Conservation (phyloP, 768 basidiomycete genomes). For the Russula brevipes region DNA sequence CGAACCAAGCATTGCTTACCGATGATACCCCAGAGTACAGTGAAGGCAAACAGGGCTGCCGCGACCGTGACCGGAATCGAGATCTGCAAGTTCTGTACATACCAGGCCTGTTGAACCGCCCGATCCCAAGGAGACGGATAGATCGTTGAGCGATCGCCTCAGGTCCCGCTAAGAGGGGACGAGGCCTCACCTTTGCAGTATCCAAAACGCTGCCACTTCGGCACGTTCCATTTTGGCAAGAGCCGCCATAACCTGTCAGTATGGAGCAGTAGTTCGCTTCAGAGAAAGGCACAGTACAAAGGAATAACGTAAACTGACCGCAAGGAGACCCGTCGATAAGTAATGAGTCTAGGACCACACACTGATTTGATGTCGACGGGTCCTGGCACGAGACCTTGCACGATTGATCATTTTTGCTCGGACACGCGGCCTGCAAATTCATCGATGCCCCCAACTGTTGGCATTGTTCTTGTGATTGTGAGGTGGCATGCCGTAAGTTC, state of each 20-base stretch:
- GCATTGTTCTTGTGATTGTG: conserved; percentile 58
- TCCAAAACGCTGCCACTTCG: conserved; percentile 52
- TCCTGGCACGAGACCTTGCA: conserved; percentile 81
- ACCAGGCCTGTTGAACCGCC: conserved; percentile 54
- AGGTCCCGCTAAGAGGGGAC: neutral
- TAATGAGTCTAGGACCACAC: conserved; percentile 62
- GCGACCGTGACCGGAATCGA: conserved; percentile 75
- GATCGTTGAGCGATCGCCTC: conserved; percentile 13
- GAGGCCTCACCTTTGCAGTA: conserved; percentile 49
- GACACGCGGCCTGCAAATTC: conserved; percentile 62
- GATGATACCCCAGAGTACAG: conserved; percentile 49
- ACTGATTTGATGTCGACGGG: conserved; percentile 54
- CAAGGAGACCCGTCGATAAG: conserved; percentile 82
- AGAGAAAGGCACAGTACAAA: conserved; percentile 14
- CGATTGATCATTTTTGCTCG: conserved; percentile 52
- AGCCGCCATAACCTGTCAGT: conserved; percentile 61
- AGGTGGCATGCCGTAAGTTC: conserved; percentile 15
- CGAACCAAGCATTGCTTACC: conserved; percentile 16
- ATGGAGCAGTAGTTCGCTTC: conserved; percentile 11
- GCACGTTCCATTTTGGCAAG: conserved; percentile 59
- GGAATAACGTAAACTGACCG: conserved; percentile 42
- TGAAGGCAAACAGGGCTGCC: conserved; percentile 54
- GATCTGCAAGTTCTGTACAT: conserved; percentile 68
- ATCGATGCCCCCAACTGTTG: conserved; percentile 65
- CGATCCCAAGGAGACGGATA: neutral